These are phyloP conservation scores for Ceratocystiopsis minuta DNA, from an alignment of 2,329 filamentous ascomycete species.

Conservation along the genomic window DNA sequence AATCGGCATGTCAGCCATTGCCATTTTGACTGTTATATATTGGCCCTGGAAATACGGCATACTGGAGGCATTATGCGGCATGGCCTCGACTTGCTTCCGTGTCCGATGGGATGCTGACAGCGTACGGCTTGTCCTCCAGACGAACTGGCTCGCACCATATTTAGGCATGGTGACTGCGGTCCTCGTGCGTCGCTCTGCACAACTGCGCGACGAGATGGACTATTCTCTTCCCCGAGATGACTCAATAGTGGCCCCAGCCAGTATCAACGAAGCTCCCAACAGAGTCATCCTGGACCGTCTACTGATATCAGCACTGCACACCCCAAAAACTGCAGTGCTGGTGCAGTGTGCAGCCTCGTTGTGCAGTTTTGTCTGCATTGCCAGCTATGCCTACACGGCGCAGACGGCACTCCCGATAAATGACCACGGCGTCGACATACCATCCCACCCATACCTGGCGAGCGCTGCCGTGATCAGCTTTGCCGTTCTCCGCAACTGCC, in stretches of 20 bases:
- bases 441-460: slow-evolving; percentile 23
- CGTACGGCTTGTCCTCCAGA: slow-evolving; percentile 2
- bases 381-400: no score
- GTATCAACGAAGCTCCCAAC: no score
- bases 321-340: no score
- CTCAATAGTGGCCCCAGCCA: no score
- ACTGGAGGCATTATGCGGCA: neutral
- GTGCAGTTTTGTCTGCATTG: no score
- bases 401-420: no score
- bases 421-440: neutral
- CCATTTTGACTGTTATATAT: slow-evolving; percentile 3
- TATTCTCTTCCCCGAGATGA: no score
- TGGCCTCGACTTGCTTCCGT: neutral
- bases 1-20: neutral
- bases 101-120: neutral
- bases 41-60: neutral
- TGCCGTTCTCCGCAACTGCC: slow-evolving; percentile 32
- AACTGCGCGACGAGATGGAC: no score
- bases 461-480: slow-evolving; percentile 34
- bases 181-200: neutral
- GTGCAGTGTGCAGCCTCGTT: no score
- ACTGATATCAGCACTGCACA: no score
- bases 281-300: no score
- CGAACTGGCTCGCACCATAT: slow-evolving; percentile 5
- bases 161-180: slow-evolving; percentile 1